These are phyloP conservation scores for Eimeria brunetti DNA, from an alignment of 169 alveolate species.

Conservation along the genomic window DNA sequence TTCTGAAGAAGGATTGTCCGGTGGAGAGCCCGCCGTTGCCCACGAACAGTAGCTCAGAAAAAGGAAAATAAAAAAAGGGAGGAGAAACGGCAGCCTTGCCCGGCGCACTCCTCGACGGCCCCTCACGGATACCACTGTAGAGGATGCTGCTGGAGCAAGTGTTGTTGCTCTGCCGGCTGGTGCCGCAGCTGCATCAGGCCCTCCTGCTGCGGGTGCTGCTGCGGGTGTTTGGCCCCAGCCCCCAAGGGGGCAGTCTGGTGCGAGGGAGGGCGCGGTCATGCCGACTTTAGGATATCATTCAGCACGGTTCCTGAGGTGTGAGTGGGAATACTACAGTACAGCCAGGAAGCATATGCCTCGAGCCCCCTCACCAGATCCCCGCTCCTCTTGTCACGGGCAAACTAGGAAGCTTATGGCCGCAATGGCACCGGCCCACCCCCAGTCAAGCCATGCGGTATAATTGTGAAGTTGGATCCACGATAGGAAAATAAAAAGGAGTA, in stretches of 20 bases:
- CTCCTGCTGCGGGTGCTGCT: neutral
- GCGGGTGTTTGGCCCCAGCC: conserved; percentile 24
- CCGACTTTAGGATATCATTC: conserved; percentile 37
- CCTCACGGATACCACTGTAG: neutral
- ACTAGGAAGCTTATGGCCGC: conserved; percentile 14
- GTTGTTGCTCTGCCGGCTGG: neutral
- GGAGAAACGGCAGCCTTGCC: neutral
- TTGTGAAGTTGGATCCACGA: neutral
- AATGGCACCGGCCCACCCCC: neutral
- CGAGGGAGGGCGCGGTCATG: conserved; percentile 32
- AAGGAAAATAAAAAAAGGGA: neutral
- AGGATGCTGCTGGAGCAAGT: neutral
- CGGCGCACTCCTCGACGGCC: neutral
- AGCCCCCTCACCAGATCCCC: conserved; percentile 1
- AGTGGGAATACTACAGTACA: neutral
- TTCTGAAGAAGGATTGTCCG: conserved; percentile 9
- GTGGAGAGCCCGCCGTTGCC: neutral
- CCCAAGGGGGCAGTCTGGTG: conserved; percentile 4
- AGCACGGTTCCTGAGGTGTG: neutral
- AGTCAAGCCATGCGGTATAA: conserved; percentile 56
- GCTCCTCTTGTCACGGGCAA: conserved; percentile 7
- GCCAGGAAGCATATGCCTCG: neutral
- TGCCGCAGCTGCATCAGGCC: neutral
- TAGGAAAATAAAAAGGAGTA: neutral
- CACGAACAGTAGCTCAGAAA: neutral